phyloP scores from a whole-genome alignment of 1,284 basidiomycete species.

The Pseudozyma pruni region DNA sequence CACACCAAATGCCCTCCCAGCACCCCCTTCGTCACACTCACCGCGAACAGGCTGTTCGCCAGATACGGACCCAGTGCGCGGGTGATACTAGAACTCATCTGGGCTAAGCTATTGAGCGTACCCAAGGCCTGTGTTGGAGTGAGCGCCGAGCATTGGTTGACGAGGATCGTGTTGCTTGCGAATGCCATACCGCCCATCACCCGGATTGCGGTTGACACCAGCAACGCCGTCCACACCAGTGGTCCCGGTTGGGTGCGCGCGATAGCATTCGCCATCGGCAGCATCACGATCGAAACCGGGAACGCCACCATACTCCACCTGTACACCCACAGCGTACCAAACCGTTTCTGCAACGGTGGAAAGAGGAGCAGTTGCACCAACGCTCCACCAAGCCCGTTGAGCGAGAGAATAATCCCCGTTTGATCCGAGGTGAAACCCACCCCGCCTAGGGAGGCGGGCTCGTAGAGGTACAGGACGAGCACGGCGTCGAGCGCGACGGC shows the following conservation, averaged over 20 bases:
- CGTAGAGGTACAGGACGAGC: constrained; percentile 51
- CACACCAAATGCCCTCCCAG: constrained; percentile 53
- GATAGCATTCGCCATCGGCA: constrained; percentile 61
- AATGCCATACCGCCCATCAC: constrained; percentile 36
- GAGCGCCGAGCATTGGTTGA: constrained; percentile 48
- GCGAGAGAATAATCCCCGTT: constrained; percentile 57
- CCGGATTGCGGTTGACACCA: constrained; percentile 11
- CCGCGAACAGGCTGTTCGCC: constrained; percentile 48
- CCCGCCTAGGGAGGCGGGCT: constrained; percentile 43
- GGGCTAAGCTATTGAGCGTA: constrained; percentile 48
- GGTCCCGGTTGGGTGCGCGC: constrained; percentile 19
- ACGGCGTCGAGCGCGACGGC: constrained; percentile 47
- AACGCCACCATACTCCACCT: constrained; percentile 62
- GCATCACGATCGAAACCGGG: constrained; percentile 60
- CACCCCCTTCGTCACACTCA: constrained; percentile 32
- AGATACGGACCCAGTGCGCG: constrained; percentile 50
- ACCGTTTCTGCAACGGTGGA: constrained; percentile 63
- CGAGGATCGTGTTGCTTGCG: constrained; percentile 46
- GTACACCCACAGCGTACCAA: constrained; percentile 67
- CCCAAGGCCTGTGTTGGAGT: constrained; percentile 32
- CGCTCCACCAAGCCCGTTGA: constrained; percentile 62
- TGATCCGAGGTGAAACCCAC: constrained; percentile 33
- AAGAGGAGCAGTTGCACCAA: constrained; percentile 66
- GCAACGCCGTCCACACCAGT: constrained; percentile 15
- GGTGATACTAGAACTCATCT: constrained; percentile 34